phyloP scores from a whole-genome alignment of 2,329 filamentous ascomycete genomes.

The Lasiodiplodia citricola region DNA sequence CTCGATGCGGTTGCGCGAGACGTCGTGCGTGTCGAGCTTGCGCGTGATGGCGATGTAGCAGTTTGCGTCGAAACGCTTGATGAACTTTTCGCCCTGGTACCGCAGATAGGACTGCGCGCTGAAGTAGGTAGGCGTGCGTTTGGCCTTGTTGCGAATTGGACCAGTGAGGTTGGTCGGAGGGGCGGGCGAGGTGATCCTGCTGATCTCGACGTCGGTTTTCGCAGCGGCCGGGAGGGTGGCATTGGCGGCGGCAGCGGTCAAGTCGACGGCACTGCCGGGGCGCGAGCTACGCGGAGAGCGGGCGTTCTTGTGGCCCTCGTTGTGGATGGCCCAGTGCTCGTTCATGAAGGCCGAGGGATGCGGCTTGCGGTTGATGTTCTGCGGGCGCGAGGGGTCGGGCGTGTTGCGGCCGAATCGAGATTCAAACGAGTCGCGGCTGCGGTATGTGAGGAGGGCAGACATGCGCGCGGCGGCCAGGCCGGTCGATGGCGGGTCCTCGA shows the following conservation, averaged over 20 bases:
- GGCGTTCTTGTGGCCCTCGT: conserved; percentile 56
- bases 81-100: conserved; percentile 96
- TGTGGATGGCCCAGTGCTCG: conserved; percentile 59
- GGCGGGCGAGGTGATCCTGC: conserved; percentile 44
- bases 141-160: conserved; percentile 35
- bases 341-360: conserved; percentile 50
- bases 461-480: conserved; percentile 94
- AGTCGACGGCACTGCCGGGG: conserved; percentile 39
- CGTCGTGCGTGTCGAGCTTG: conserved; percentile 96
- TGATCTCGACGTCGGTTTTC: conserved; percentile 54
- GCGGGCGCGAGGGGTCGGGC: conserved; percentile 80
- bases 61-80: conserved; percentile 95
- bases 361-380: conserved; percentile 76
- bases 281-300: conserved; percentile 50
- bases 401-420: conserved; percentile 92
- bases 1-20: conserved; percentile 73
- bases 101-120: conserved; percentile 97
- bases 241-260: conserved; percentile 34
- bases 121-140: conserved; percentile 75
- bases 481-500: conserved; percentile 82
- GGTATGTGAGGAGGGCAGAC: conserved; percentile 93
- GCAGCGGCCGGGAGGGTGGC: conserved; percentile 33
- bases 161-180: conserved; percentile 35
- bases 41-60: conserved; percentile 99
- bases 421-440: conserved; percentile 96